Evolutionary conservation across 2,329 filamentous ascomycete species (phyloP), one percentile per base, ranked within the genome.

Genomic region (Alternaria infectoria): DNA sequence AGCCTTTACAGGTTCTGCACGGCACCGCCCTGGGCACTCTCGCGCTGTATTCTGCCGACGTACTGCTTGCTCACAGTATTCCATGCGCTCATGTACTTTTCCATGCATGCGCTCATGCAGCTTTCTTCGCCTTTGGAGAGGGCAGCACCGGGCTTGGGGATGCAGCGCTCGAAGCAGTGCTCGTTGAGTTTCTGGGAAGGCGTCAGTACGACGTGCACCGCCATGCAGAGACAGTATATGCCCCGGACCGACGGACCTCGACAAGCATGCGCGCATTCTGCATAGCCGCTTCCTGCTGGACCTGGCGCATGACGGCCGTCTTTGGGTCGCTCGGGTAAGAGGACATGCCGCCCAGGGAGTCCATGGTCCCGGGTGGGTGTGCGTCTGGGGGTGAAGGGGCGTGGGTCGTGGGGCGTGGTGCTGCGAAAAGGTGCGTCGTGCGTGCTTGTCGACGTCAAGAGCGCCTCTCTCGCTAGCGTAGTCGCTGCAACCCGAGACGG

Each of bases 161-260:
- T 78, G 80, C 85, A 86, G 73, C 83, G 83, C 68, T 86, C 83
- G 80, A 86, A 86, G 79, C 85, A 86, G 78, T 86, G 83, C 70
- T 86, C 83, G 77, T 86, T 86, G 67, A 86, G 78, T 82, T 86
- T 86, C 70, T 65, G 19, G 11, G 7, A 23, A 9, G 23, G 36
- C 12, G 9, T 58, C 23, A 52, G 26, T 11, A 40, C 19, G 23
- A 13, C 9, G 21, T 9, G 17, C 5, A n/a, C n/a, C 19, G 13
- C 19, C n/a, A 12, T 30, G 13, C 25, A 50, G 26, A 7, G n/a
- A 21, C 13, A 32, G 21, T 15, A 44, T 26, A 19, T 13, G 36
- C 36, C 36, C 36, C 36, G 21, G 23, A 7, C 17, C 9, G n/a
- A 49, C 26, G 23, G 43, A 65, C 62, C 45, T 85, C 83, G 64